A percentile compares a stretch with the other conserved stretches of the same genome.
Evolutionary conservation across 306 rosid species (phyloP).

Genomic region (Fragaria iinumae): DNA sequence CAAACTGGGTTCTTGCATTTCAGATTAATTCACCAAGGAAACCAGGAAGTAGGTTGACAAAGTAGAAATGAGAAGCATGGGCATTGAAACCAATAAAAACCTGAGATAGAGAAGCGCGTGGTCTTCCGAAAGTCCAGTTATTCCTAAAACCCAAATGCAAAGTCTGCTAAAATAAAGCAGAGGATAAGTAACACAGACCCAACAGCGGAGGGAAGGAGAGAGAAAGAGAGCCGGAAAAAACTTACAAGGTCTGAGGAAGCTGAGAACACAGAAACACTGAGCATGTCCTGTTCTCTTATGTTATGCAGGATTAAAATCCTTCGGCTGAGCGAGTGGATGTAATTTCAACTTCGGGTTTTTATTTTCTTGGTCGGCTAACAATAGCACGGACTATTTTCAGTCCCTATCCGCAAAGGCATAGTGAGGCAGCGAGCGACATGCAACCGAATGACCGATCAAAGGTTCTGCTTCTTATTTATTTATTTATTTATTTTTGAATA

Average conservation of each 20-base stretch:
- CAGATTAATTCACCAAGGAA: background rate
- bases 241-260: constrained; percentile 2
- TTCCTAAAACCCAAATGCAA: background rate
- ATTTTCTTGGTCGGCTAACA: no score
- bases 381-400: no score
- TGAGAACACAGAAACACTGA: background rate
- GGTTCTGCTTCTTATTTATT: no score
- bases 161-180: background rate
- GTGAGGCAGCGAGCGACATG: no score
- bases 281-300: constrained; percentile 7
- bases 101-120: constrained; percentile 14
- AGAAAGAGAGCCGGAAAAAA: background rate
- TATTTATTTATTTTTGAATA: no score
- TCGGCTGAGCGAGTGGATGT: background rate
- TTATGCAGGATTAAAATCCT: background rate
- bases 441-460: no score
- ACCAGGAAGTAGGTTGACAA: background rate
- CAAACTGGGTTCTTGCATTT: background rate
- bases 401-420: no score
- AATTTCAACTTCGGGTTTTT: background rate
- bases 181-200: background rate
- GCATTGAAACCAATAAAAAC: background rate
- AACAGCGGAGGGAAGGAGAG: background rate
- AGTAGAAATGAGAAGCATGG: no score
- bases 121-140: constrained; percentile 4